phyloP scores from a whole-genome alignment of 2,329 filamentous ascomycete genomes.

The Paraphaeosphaeria sporulosa region DNA sequence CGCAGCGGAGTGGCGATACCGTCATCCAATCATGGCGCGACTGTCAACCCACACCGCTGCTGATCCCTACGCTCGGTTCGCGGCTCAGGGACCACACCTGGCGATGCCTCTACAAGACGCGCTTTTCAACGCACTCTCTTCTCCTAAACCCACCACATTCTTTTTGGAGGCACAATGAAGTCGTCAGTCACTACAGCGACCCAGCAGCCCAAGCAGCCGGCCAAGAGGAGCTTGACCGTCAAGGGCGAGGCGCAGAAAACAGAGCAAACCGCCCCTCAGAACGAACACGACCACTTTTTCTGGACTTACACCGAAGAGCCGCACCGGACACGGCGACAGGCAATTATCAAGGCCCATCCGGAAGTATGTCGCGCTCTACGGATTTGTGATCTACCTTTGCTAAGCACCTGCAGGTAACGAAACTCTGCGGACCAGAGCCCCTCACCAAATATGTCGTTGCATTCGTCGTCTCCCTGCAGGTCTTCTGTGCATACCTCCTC shows the following conservation, averaged over 20 bases:
- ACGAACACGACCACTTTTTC: conserved; percentile 74
- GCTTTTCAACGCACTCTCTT: not conserved
- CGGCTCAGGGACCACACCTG: conserved; percentile 11
- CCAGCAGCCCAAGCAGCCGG: conserved; percentile 32
- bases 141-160: conserved; percentile 14
- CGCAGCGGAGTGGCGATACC: not conserved
- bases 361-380: conserved; percentile 66
- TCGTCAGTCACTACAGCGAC: conserved; percentile 49
- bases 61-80: conserved; percentile 6
- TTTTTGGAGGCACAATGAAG: conserved; percentile 34
- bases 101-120: not conserved
- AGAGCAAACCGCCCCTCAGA: conserved; percentile 14
- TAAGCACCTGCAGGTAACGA: conserved; percentile 73
- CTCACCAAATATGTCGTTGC: conserved; percentile 93
- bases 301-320: conserved; percentile 99
- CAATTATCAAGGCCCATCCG: conserved; percentile 97
- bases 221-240: conserved; percentile 31
- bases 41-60: conserved; percentile 10
- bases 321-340: conserved; percentile 85
- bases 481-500: conserved; percentile 78
- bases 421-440: conserved; percentile 95
- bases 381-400: conserved; percentile 3
- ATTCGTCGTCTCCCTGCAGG: conserved; percentile 82
- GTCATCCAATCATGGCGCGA: conserved; percentile 16
- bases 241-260: conserved; percentile 26